phyloP scores from a whole-genome alignment of 2,329 filamentous ascomycete species.

The Colletotrichum australisinense region DNA sequence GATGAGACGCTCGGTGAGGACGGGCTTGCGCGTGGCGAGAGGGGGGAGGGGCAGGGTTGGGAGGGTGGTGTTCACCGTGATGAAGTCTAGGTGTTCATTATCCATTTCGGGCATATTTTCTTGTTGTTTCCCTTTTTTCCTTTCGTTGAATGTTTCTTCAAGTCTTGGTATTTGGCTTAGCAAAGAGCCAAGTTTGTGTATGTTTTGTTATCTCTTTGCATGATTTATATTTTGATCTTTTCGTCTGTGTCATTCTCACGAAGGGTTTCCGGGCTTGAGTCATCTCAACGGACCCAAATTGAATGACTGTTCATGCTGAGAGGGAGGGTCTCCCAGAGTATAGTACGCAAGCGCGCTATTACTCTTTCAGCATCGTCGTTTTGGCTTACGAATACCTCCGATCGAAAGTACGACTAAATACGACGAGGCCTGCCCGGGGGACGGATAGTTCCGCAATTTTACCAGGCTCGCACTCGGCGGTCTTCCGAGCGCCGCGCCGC shows the following conservation, averaged over 20 bases:
- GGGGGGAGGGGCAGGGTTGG: constrained; percentile 56
- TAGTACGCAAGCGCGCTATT: not conserved
- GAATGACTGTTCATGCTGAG: not conserved
- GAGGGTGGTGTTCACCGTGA: constrained; percentile 60
- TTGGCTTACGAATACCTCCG: not conserved
- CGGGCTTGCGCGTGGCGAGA: constrained; percentile 49
- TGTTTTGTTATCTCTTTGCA: not conserved
- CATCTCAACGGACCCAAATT: not conserved
- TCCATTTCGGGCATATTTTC: constrained; percentile 1
- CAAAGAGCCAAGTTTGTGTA: not conserved
- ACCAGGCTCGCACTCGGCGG: not conserved
- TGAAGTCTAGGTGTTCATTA: constrained; percentile 37
- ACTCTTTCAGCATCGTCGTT: not conserved
- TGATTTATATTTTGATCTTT: not conserved
- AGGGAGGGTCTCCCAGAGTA: not conserved
- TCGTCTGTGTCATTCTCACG: not conserved
- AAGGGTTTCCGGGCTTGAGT: not conserved
- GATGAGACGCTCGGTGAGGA: constrained; percentile 65
- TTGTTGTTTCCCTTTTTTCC: not conserved
- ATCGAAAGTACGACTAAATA: not conserved
- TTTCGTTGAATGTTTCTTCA: not conserved
- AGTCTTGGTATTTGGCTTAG: not conserved
- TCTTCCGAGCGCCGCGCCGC: not conserved
- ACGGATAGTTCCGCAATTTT: not conserved
- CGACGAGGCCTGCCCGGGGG: not conserved